phyloP scores from a whole-genome alignment of 257 asterid species.

The Nicotiana sylvestris region DNA sequence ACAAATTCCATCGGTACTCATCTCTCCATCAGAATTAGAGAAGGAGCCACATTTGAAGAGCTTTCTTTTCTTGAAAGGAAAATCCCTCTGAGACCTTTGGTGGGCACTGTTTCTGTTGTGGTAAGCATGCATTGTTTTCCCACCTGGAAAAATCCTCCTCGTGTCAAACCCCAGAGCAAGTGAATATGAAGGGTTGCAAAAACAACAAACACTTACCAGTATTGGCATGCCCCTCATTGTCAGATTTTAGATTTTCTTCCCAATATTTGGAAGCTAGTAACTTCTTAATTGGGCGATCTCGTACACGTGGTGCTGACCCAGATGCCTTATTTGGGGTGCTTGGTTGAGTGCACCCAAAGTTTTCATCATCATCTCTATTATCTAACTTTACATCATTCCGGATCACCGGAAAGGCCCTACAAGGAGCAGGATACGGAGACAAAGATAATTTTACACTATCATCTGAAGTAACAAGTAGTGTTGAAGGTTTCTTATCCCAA shows the following conservation, averaged over 20 bases:
- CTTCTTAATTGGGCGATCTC: conserved; percentile 50
- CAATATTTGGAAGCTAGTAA: conserved; percentile 49
- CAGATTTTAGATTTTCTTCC: conserved; percentile 38
- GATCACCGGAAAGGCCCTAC: conserved; percentile 43
- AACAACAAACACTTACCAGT: conserved; percentile 46
- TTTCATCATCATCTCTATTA: conserved; percentile 83
- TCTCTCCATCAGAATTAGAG: conserved; percentile 50
- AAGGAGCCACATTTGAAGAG: conserved; percentile 43
- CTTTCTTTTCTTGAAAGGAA: conserved; percentile 91
- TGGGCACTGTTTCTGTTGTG: conserved; percentile 41
- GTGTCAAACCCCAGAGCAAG: conserved; percentile 6
- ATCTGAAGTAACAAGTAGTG: conserved; percentile 51
- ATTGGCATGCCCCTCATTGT: conserved; percentile 38
- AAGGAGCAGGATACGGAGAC: conserved; percentile 36
- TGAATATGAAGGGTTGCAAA: background rate
- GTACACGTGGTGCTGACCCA: conserved; percentile 37
- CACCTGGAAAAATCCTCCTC: conserved; percentile 26
- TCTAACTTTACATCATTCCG: conserved; percentile 68
- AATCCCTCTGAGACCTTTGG: conserved; percentile 73
- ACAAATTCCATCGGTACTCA: conserved; percentile 42
- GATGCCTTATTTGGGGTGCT: conserved; percentile 51
- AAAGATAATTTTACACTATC: conserved; percentile 58
- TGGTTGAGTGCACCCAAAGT: conserved; percentile 59
- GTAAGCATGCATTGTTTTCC: conserved; percentile 39
- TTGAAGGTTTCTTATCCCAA: conserved; percentile 51